phyloP scores from a whole-genome alignment of 768 basidiomycete genomes.

The Aureoboletus auriporus region DNA sequence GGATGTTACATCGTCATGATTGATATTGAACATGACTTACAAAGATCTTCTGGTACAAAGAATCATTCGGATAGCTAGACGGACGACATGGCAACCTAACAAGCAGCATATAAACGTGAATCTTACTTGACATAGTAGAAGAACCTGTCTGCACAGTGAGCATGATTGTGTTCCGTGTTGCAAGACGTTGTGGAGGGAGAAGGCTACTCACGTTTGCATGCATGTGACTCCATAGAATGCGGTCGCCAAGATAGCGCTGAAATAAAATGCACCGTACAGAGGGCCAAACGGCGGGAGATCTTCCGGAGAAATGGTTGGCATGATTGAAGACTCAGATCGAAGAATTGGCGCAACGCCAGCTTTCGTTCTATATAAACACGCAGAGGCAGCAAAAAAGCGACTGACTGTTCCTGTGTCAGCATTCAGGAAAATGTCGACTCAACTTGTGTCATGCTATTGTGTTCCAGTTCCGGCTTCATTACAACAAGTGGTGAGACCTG shows the following conservation, averaged over 20 bases:
- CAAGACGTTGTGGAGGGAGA: not conserved
- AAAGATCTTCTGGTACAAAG: not conserved
- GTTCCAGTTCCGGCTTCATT: no score
- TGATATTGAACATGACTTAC: not conserved
- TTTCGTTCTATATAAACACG: no score
- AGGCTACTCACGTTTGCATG: not conserved
- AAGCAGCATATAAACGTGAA: no score
- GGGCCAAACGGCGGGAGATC: not conserved
- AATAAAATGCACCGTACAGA: not conserved
- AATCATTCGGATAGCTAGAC: not conserved
- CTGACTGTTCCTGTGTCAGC: no score
- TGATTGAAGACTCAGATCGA: no score
- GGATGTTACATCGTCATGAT: not conserved
- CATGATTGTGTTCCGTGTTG: not conserved
- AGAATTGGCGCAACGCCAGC: no score
- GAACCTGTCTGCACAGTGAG: not conserved
- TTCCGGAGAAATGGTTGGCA: not conserved
- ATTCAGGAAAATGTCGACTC: no score
- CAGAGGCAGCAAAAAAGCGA: no score
- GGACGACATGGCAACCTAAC: no score
- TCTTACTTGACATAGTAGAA: not conserved
- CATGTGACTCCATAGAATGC: not conserved
- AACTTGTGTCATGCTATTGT: no score
- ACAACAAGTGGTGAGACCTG: no score
- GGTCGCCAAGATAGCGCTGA: not conserved